Conservation (phyloP, 305 asterid genomes). For the Euphrasia arctica region DNA sequence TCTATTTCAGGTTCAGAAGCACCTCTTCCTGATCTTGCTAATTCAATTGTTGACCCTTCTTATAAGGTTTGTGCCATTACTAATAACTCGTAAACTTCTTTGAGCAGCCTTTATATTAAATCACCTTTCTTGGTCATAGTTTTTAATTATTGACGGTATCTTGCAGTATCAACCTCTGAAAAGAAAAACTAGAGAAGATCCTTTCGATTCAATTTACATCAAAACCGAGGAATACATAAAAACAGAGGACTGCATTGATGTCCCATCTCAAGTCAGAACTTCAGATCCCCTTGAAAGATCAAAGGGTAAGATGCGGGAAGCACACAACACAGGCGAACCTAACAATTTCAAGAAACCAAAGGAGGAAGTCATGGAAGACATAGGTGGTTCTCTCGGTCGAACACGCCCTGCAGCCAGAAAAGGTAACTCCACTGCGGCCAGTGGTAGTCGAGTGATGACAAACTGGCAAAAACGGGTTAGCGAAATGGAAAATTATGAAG, state of each 20-base stretch:
- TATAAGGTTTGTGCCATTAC: slow-evolving; percentile 42
- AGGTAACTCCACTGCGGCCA: slow-evolving; percentile 30
- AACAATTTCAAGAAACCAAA: slow-evolving; percentile 49
- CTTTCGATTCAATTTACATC: slow-evolving; percentile 28
- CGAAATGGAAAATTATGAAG: slow-evolving; percentile 30
- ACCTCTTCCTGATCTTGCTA: slow-evolving; percentile 61
- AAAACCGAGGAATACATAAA: slow-evolving; percentile 63
- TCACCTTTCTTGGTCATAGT: slow-evolving; percentile 9
- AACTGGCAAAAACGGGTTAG: slow-evolving; percentile 31
- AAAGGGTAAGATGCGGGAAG: slow-evolving; percentile 70
- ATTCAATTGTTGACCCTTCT: slow-evolving; percentile 50
- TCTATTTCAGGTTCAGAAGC: slow-evolving; percentile 64
- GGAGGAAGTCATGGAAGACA: slow-evolving; percentile 46
- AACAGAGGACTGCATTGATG: slow-evolving; percentile 47
- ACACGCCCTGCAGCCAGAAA: slow-evolving; percentile 41
- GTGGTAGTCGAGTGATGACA: slow-evolving; percentile 23
- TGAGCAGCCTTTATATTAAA: slow-evolving; percentile 9
- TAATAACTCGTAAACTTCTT: neutral
- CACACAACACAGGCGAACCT: slow-evolving; percentile 35
- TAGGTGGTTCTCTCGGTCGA: slow-evolving; percentile 30
- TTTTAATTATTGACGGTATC: slow-evolving; percentile 7
- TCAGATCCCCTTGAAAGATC: slow-evolving; percentile 47
- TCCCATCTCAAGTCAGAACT: slow-evolving; percentile 30
- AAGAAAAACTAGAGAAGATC: slow-evolving; percentile 33
- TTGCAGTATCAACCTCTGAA: slow-evolving; percentile 43